Conservation (phyloP, 345 rosid species). For the Streptanthus diversifolius region DNA sequence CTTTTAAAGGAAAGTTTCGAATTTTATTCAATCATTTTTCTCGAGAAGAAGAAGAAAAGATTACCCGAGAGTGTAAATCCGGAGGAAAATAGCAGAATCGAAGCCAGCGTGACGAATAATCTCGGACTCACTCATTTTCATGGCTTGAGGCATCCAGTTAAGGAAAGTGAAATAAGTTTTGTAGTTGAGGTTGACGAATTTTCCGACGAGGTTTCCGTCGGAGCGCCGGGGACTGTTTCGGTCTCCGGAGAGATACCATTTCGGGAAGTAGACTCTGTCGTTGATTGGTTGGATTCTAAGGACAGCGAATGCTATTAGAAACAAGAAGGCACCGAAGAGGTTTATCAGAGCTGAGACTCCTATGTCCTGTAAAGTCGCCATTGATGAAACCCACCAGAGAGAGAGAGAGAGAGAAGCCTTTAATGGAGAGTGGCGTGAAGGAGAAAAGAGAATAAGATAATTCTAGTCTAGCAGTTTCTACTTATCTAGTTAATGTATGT, state of each 20-base stretch:
- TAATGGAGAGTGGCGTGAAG: slow-evolving; percentile 3
- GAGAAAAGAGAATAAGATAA: not conserved
- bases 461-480: not conserved
- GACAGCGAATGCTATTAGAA: slow-evolving; percentile 85
- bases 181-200: slow-evolving; percentile 75
- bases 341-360: slow-evolving; percentile 82
- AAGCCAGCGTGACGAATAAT: slow-evolving; percentile 88
- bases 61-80: slow-evolving; percentile 91
- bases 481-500: not conserved
- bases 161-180: slow-evolving; percentile 76
- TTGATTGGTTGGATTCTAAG: slow-evolving; percentile 84
- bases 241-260: slow-evolving; percentile 67
- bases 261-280: slow-evolving; percentile 92
- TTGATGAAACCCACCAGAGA: slow-evolving; percentile 21
- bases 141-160: slow-evolving; percentile 99
- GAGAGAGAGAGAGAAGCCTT: not conserved
- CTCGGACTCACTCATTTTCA: slow-evolving; percentile 76
- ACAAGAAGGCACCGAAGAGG: slow-evolving; percentile 63
- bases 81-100: slow-evolving; percentile 88
- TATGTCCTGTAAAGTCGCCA: slow-evolving; percentile 90
- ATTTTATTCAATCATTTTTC: slow-evolving; percentile 1
- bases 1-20: not conserved
- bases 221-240: slow-evolving; percentile 69
- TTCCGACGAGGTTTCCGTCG: slow-evolving; percentile 55
- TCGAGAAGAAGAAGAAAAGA: not conserved